phyloP scores from a whole-genome alignment of 2,329 filamentous ascomycete genomes.

The Myriosclerotinia curreyana region DNA sequence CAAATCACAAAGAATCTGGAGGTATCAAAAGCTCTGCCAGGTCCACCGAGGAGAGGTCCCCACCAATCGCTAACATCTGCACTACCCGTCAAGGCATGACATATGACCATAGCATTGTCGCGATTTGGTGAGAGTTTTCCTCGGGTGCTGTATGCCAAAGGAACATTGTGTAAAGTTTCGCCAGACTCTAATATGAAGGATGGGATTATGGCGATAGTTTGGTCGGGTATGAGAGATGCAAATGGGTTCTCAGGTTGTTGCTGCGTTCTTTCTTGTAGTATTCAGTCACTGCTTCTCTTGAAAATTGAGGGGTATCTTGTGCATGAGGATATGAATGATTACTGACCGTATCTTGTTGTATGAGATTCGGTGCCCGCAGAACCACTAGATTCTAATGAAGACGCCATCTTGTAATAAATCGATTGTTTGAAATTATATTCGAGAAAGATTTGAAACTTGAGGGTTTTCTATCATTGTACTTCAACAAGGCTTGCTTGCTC shows the following conservation, averaged over 20 bases:
- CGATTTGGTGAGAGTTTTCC: conserved; percentile 57
- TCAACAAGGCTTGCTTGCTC: background rate
- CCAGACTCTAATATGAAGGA: conserved; percentile 92
- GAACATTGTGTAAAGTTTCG: conserved; percentile 73
- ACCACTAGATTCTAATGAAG: background rate
- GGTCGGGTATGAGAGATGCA: conserved; percentile 78
- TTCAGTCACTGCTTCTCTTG: conserved; percentile 54
- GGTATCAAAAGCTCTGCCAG: conserved; percentile 75
- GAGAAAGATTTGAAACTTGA: background rate
- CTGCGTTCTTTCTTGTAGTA: conserved; percentile 40
- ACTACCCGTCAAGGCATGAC: conserved; percentile 81
- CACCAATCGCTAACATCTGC: conserved; percentile 87
- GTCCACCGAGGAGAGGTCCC: conserved; percentile 75
- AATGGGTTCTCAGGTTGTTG: conserved; percentile 91
- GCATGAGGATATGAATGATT: conserved; percentile 13
- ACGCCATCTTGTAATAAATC: conserved; percentile 8
- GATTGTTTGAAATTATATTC: background rate
- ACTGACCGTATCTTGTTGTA: conserved; percentile 35
- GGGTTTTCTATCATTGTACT: background rate
- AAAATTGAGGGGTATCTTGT: conserved; percentile 20
- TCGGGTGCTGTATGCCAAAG: conserved; percentile 64
- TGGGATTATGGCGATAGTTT: conserved; percentile 81
- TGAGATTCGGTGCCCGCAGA: background rate
- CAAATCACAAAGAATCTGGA: conserved; percentile 83
- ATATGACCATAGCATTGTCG: conserved; percentile 72